A percentile compares a stretch with the other conserved stretches of the same genome.
Evolutionary conservation across 306 rosid species (phyloP).

Genomic region (Castanea crenata): DNA sequence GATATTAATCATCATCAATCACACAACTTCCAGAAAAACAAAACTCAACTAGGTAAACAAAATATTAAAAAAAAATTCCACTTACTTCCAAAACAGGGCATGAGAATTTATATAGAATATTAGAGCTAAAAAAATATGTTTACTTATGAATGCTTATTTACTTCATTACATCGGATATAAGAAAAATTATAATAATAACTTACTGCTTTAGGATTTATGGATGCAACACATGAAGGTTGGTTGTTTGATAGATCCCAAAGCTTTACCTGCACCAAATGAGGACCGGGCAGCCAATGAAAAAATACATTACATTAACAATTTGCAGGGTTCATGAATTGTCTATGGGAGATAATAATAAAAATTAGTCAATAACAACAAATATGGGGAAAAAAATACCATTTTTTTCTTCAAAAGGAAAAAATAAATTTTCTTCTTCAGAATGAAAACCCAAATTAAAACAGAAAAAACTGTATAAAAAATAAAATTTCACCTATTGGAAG

Average conservation of each 20-base stretch:
- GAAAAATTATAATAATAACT: constrained; percentile 17
- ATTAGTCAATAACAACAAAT: not conserved
- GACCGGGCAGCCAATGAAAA: constrained; percentile 1
- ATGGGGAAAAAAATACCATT: constrained; percentile 47
- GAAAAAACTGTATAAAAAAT: too few relatives aligned
- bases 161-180: not conserved
- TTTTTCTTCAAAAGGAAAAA: constrained; percentile 30
- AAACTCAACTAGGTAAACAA: not conserved
- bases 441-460: too few relatives aligned
- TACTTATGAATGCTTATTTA: not conserved
- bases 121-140: constrained; percentile 1
- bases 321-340: not conserved
- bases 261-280: constrained; percentile 57
- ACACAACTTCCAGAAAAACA: not conserved
- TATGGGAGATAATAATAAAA: not conserved
- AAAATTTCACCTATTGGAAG: too few relatives aligned
- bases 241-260: constrained; percentile 94
- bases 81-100: constrained; percentile 57
- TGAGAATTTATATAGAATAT: constrained; percentile 13
- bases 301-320: constrained; percentile 7
- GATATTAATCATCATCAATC: not conserved
- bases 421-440: too few relatives aligned
- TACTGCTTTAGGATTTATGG: constrained; percentile 58
- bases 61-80: constrained; percentile 2
- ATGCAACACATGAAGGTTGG: constrained; percentile 72